Evolutionary conservation across 345 rosid species (phyloP), one percentile per base, ranked within the genome.

Genomic region (Arabidopsis arenosa): DNA sequence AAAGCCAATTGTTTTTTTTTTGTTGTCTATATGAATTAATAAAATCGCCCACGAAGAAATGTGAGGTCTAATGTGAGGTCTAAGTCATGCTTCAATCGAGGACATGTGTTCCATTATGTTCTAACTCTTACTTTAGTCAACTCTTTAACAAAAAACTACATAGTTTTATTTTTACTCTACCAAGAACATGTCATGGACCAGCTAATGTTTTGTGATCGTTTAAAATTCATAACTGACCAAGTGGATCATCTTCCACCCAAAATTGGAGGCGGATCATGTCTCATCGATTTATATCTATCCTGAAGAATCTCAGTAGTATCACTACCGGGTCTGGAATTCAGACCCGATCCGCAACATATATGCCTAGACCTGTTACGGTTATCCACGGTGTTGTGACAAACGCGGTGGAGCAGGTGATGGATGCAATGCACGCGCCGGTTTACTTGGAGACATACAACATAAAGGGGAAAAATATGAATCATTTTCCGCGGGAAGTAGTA

Each of bases 381-480:
- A 35, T 35, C 37, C 15, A 43, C 15, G 13, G 48, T 15, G 13
- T 13, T 43, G 15, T 13, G 48, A 43, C 48, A 43, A 43, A 43
- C 7, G 15, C 48, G 7, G 7, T 43, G 48, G 7, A 43, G 7
- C 7, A 13, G 48, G 48, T 13, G 7, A 5, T 43, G 48, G 48
- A 43, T 35, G 37, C 37, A 35, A 35, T 35, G 37, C 8, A 35
- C 0, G 37, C 37, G 1, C 37, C 37, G 37, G 75, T 15, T 75
- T 61, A 61, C 71, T 87, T 92, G 44, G 91, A 92, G 82, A 72
- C 79, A 62, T 89, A 86, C 63, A 87, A 88, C 9, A 83, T 82
- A 28, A 89, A 82, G 76, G 91, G 96, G 32, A 28, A 28, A 6
- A 89, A 88, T 82, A 87, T 92, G 96, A 85, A 83, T 47, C 67